Evolutionary conservation across 495 filamentous ascomycete species (phyloP), one percentile per base, ranked within the genome.

Genomic region (Neurospora discreta): DNA sequence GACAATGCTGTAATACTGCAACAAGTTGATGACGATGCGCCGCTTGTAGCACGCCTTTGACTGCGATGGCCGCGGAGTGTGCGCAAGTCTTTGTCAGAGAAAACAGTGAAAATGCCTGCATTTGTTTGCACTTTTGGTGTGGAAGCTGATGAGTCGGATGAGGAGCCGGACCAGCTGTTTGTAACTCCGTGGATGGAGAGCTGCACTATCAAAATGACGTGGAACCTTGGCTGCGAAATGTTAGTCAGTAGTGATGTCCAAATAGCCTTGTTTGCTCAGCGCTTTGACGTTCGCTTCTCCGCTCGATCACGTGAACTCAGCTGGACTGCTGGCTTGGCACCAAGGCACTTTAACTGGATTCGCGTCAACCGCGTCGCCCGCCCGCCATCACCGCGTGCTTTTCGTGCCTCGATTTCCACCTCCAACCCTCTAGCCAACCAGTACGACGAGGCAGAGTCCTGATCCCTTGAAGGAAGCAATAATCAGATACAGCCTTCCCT

Each of bases 301-400:
- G 52, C 26, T 30, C 1, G 1, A 16, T 30, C 52, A 60, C 52
- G 52, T 60, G 52, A 60, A 16, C 13, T 36, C 33, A 36, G 6
- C 26, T 15, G 15, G 26, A 60, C 0, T 33, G 2, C 15, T 9
- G 52, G 52, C 52, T 60, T 60, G 52, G 52, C 52, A 60, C 23
- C 20, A 70, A 68, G 58, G 68, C 76, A 77, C 73, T 79, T 75
- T 68, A 75, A 69, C 68, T 60, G 18, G 71, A 70, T 74, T 75
- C 78, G 76, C 78, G 78, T 78, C 72, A 68, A 70, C 46, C 78
- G 78, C 78, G 78, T 79, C 75, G 44, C 41, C 36, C 68, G n/a
- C 44, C 23, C 18, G 42, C 68, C 44, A 69, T 39, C 72, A 75
- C 68, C 78, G 76, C 78, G 76, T 77, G 72, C 76, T 76, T 73